Conservation (phyloP, 768 basidiomycete genomes). For the Tulasnella sp. region DNA sequence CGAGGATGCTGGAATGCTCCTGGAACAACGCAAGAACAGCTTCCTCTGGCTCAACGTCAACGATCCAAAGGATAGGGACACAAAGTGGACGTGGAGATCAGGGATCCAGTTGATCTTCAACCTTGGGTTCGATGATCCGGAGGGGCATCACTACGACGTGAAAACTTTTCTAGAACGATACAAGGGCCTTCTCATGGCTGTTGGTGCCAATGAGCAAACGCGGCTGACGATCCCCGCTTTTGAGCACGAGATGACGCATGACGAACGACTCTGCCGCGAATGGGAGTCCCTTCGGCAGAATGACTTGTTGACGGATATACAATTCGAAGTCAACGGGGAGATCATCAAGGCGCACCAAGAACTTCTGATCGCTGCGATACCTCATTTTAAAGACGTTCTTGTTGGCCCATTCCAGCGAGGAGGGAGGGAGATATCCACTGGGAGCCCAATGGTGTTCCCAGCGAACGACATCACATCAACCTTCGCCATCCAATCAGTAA, state of each 20-base stretch:
- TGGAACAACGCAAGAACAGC: not conserved
- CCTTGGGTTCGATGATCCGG: not conserved
- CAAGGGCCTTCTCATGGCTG: not conserved
- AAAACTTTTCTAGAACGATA: not conserved
- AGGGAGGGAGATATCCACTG: too few relatives aligned
- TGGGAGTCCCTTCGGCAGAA: not conserved
- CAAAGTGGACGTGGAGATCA: not conserved
- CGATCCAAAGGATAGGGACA: not conserved
- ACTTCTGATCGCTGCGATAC: not conserved
- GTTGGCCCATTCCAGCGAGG: not conserved
- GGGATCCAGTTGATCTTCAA: not conserved
- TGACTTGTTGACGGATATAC: not conserved
- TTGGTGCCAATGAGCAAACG: not conserved
- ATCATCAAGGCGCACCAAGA: not conserved
- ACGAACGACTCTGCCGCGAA: not conserved
- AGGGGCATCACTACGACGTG: not conserved
- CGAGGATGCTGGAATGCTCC: not conserved
- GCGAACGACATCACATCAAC: not conserved
- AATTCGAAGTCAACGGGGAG: not conserved
- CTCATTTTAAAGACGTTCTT: not conserved
- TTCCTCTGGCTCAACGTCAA: slow-evolving; percentile 4
- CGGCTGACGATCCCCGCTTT: not conserved
- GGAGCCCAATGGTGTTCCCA: not conserved
- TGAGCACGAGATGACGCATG: not conserved
- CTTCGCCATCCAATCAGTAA: not conserved